Percentiles rank a stretch among this genome's conserved stretches.
phyloP scores from a whole-genome alignment of 352 stramenopile genomes.

The Pythium biforme region DNA sequence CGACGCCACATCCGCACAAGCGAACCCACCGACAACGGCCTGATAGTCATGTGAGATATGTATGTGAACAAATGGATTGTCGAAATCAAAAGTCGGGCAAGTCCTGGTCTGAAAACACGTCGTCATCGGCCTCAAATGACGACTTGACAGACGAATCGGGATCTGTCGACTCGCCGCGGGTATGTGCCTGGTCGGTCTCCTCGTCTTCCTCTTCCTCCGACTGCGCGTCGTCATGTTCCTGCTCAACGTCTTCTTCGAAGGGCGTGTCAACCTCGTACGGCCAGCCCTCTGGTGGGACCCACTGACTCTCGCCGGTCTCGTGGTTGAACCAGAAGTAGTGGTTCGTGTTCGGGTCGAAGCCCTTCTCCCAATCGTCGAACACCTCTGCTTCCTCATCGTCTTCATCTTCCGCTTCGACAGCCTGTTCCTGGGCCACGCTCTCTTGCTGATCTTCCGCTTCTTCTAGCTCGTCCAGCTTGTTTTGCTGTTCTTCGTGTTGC shows the following conservation, averaged over 20 bases:
- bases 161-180: neutral
- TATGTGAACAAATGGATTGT: neutral
- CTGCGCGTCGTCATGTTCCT: slow-evolving; percentile 20
- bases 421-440: slow-evolving; percentile 21
- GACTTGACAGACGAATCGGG: slow-evolving; percentile 28
- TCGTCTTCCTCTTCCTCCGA: slow-evolving; percentile 4
- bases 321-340: slow-evolving; percentile 92
- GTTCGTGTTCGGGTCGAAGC: slow-evolving; percentile 75
- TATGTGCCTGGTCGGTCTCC: slow-evolving; percentile 18
- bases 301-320: slow-evolving; percentile 71
- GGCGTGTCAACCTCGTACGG: slow-evolving; percentile 65
- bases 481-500: neutral
- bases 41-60: neutral
- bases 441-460: slow-evolving; percentile 6
- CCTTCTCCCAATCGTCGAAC: slow-evolving; percentile 86
- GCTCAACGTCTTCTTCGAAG: slow-evolving; percentile 43
- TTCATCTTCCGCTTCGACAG: slow-evolving; percentile 32
- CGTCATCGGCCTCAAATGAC: slow-evolving; percentile 46
- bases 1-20: neutral
- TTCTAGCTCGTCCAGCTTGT: neutral
- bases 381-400: slow-evolving; percentile 76
- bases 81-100: slow-evolving; percentile 34
- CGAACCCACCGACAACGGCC: neutral
- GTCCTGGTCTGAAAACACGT: slow-evolving; percentile 45
- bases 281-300: slow-evolving; percentile 75